Evolutionary conservation across 495 filamentous ascomycete genomes (phyloP).

Genomic region (Immersiella caudata): DNA sequence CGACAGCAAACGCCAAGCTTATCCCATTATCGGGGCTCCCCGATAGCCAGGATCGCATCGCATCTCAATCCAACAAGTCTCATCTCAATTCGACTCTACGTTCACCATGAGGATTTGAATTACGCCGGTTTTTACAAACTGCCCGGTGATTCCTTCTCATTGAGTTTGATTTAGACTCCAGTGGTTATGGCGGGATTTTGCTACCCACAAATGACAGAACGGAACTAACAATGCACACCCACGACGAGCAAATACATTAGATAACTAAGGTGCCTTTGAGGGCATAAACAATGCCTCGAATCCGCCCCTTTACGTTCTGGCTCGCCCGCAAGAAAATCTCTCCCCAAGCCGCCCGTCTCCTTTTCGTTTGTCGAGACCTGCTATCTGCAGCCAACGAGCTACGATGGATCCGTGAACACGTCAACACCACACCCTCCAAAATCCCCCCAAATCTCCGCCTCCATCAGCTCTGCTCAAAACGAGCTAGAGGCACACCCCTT

Average conservation of each 20-base stretch:
- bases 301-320: conserved; percentile 61
- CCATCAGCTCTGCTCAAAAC: conserved; percentile 54
- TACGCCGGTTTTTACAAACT: too few species aligned
- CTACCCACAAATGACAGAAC: too few species aligned
- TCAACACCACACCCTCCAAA: conserved; percentile 19
- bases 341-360: conserved; percentile 65
- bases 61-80: not conserved
- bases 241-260: not conserved
- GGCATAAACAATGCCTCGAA: conserved; percentile 68
- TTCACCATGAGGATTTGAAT: not conserved
- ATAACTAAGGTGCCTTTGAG: not conserved
- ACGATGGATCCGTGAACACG: conserved; percentile 78
- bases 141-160: too few species aligned
- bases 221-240: too few species aligned
- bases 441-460: conserved; percentile 37
- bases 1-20: not conserved
- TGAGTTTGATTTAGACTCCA: too few species aligned
- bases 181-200: too few species aligned
- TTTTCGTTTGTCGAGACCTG: conserved; percentile 70
- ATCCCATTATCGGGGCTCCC: not conserved
- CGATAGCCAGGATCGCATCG: not conserved
- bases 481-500: conserved; percentile 70
- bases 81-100: not conserved
- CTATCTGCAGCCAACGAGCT: conserved; percentile 74
- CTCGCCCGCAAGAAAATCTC: conserved; percentile 56